Evolutionary conservation across 257 asterid species (phyloP), one percentile per base, ranked within the genome.

Genomic region (Ilex aquifolium): DNA sequence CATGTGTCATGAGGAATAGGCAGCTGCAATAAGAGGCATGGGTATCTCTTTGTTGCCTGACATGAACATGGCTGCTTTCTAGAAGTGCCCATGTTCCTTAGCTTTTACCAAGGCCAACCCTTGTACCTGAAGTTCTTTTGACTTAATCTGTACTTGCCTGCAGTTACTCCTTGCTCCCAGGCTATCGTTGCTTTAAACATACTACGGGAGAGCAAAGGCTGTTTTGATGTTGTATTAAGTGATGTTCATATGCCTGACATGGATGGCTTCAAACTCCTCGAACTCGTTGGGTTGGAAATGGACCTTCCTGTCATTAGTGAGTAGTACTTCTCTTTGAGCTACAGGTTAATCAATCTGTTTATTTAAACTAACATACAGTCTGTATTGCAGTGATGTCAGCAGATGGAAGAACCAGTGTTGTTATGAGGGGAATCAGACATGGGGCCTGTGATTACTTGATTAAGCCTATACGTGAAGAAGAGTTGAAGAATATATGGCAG

Each of bases 161-260:
- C 88, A 88, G 96, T 91, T 61, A 88, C 96, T 31, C 74, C 84
- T 64, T 85, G 91, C 63, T 72, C 91, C 15, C 85, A 81, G 70
- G 96, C 97, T 62, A 67, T 76, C n/a, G 72, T 59, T 72, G 96
- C 97, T 66, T 75, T 88, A 71, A 71, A 76, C 66, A 73, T 85
- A 63, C 65, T 91, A 69, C 79, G 97, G 69, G 95, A 91, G 61
- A 76, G 86, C 80, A 91, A 82, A 74, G 90, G 83, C 61, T 77
- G 77, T 67, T 91, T 77, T 52, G 97, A 91, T 72, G 56, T 91
- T 62, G 89, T 91, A 29, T 83, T 91, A 67, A 91, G 96, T 66
- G 97, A 91, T 69, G 96, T 91, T 48, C 96, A 91, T 76, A 88
- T 91, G 97, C 97, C 97, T 65, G 96, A 91, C 72, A 88, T 91